Evolutionary conservation across 2,329 filamentous ascomycete species (phyloP).

Genomic region (Colletotrichum gigasporum): DNA sequence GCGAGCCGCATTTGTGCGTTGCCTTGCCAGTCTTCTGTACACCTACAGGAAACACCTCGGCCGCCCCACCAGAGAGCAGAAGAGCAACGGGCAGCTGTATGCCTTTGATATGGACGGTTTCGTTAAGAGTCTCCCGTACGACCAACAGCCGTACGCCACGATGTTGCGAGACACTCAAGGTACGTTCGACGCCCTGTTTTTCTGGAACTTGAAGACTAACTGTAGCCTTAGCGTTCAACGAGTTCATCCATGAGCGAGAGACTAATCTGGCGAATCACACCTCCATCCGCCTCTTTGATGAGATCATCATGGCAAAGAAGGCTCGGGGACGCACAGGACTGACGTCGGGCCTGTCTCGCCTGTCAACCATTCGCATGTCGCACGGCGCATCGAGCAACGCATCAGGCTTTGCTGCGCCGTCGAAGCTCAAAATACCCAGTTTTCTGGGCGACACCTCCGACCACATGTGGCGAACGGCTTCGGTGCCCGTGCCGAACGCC

Average conservation of each 20-base stretch:
- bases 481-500: conserved; percentile 67
- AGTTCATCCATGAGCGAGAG: conserved; percentile 87
- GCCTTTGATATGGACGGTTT: conserved; percentile 74
- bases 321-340: conserved; percentile 72
- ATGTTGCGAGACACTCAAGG: conserved; percentile 76
- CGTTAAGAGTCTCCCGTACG: conserved; percentile 70
- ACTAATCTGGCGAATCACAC: conserved; percentile 69
- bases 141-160: conserved; percentile 70
- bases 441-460: conserved; percentile 80
- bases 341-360: conserved; percentile 70
- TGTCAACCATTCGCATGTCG: conserved; percentile 67
- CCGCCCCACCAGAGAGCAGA: conserved; percentile 69
- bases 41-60: conserved; percentile 72
- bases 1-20: conserved; percentile 71
- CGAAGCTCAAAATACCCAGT: conserved; percentile 55
- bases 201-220: conserved; percentile 32
- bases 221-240: conserved; percentile 67
- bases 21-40: conserved; percentile 72
- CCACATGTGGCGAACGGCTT: conserved; percentile 80
- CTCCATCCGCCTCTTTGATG: conserved; percentile 80
- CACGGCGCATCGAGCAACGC: conserved; percentile 58
- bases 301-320: conserved; percentile 83
- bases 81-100: conserved; percentile 67
- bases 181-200: conserved; percentile 40
- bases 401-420: conserved; percentile 46